A percentile compares a stretch with the other conserved stretches of the same genome.
Conservation (phyloP, 2,329 filamentous ascomycete genomes). For the Pyrenochaeta sp. region DNA sequence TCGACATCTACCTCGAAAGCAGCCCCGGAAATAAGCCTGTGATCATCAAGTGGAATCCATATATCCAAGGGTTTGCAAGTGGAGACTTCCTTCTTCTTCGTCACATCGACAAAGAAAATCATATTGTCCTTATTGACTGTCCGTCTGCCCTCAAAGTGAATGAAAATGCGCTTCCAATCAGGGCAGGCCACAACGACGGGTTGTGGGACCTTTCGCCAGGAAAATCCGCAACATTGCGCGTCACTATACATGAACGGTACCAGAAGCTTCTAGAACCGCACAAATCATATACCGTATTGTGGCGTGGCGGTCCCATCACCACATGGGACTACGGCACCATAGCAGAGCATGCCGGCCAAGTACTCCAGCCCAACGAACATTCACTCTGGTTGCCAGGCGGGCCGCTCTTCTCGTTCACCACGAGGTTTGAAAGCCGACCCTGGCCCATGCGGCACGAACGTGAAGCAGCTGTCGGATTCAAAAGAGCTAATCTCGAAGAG, state of each 20-base stretch:
- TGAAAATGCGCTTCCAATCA: no score
- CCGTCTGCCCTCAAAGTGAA: no score
- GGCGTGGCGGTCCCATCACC: constrained; percentile 5
- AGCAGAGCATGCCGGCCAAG: constrained; percentile 4
- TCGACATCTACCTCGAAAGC: no score
- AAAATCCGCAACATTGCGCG: constrained; percentile 4
- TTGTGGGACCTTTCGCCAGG: constrained; percentile 4
- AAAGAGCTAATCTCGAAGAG: constrained; percentile 7
- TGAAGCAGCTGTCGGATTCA: constrained; percentile 7
- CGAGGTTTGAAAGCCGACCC: background rate
- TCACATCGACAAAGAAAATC: no score
- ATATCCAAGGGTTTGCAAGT: no score
- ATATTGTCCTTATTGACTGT: no score
- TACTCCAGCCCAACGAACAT: constrained; percentile 2
- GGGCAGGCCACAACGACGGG: constrained; percentile 2
- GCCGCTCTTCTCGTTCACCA: constrained; percentile 5
- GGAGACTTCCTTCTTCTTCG: no score
- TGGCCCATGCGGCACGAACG: constrained; percentile 5
- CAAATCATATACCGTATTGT: constrained; percentile 8
- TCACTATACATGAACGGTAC: constrained; percentile 4
- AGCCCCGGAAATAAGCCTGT: no score
- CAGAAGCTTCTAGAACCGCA: constrained; percentile 4
- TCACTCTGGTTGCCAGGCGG: constrained; percentile 6
- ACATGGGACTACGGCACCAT: constrained; percentile 12
- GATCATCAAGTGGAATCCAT: no score